phyloP scores from a whole-genome alignment of 75 land plant species.

The Ceratopteris richardii region DNA sequence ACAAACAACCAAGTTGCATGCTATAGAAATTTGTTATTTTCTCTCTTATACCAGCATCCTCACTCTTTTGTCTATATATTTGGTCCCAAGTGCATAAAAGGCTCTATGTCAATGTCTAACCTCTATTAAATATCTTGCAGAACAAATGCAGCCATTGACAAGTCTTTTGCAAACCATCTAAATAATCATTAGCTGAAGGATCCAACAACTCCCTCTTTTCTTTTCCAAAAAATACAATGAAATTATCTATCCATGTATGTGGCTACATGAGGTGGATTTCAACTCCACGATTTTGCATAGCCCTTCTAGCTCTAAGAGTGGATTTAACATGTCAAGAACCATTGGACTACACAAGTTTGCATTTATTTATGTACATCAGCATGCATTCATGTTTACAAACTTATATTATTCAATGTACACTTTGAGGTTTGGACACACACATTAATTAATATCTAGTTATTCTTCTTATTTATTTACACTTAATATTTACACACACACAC shows the following conservation, averaged over 20 bases:
- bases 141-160: constrained; percentile 76
- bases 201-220: constrained; percentile 5
- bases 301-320: constrained; percentile 75
- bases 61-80: constrained; percentile 56
- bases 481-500: too few relatives aligned
- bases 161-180: constrained; percentile 55
- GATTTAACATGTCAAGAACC: constrained; percentile 94
- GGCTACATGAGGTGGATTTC: constrained; percentile 76
- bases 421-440: too few relatives aligned
- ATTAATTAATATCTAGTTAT: too few relatives aligned
- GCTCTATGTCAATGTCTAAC: constrained; percentile 52
- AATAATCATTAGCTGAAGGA: constrained; percentile 33
- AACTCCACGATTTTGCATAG: constrained; percentile 96
- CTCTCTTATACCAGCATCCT: constrained; percentile 34
- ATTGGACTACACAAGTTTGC: constrained; percentile 98
- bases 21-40: constrained; percentile 30
- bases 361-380: too few relatives aligned
- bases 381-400: too few relatives aligned
- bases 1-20: constrained; percentile 16
- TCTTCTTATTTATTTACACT: too few relatives aligned
- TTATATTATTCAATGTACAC: too few relatives aligned
- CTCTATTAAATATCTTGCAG: constrained; percentile 62
- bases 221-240: constrained; percentile 1
- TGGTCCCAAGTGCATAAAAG: constrained; percentile 83
- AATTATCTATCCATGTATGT: constrained; percentile 22